Evolutionary conservation across 164 flowering plant species (phyloP).

Genomic region (Santalum album): DNA sequence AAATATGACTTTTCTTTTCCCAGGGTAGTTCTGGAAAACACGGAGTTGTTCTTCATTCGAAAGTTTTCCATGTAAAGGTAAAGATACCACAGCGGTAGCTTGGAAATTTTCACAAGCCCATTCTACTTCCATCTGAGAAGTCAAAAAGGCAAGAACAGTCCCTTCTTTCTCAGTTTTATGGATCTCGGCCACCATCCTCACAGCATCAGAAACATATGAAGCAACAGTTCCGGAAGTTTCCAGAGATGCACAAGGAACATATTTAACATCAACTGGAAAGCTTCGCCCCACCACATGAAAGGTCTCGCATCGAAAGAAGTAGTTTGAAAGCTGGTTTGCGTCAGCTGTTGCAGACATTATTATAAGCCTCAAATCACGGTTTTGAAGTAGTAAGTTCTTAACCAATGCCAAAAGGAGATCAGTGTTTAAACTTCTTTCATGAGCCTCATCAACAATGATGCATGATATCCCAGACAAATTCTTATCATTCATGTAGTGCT

Average conservation of each 20-base stretch:
- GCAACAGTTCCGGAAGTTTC: conserved; percentile 24
- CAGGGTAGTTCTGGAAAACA: conserved; percentile 55
- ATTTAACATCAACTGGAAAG: conserved; percentile 77
- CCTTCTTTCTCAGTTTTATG: conserved; percentile 68
- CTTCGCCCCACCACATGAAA: conserved; percentile 67
- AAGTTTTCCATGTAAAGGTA: conserved; percentile 93
- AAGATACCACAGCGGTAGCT: conserved; percentile 40
- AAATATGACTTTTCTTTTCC: conserved; percentile 78
- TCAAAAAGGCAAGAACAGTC: conserved; percentile 82
- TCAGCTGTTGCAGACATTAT: conserved; percentile 99
- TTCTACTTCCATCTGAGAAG: conserved; percentile 88
- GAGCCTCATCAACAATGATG: conserved; percentile 93
- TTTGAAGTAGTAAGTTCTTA: conserved; percentile 48
- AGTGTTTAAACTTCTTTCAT: conserved; percentile 94
- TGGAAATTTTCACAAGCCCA: conserved; percentile 84
- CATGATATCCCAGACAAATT: conserved; percentile 56
- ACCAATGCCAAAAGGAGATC: conserved; percentile 82
- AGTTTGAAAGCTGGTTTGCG: conserved; percentile 68
- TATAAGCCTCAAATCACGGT: conserved; percentile 63
- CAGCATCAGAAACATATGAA: conserved; percentile 58
- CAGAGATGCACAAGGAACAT: conserved; percentile 32
- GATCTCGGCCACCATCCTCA: conserved; percentile 52
- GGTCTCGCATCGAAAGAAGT: conserved; percentile 61
- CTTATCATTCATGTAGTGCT: conserved; percentile 69
- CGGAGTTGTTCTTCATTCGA: conserved; percentile 65